Base-by-base conservation (phyloP, 371 early-diverging fungal species). In the Fennellomyces sp. region DNA sequence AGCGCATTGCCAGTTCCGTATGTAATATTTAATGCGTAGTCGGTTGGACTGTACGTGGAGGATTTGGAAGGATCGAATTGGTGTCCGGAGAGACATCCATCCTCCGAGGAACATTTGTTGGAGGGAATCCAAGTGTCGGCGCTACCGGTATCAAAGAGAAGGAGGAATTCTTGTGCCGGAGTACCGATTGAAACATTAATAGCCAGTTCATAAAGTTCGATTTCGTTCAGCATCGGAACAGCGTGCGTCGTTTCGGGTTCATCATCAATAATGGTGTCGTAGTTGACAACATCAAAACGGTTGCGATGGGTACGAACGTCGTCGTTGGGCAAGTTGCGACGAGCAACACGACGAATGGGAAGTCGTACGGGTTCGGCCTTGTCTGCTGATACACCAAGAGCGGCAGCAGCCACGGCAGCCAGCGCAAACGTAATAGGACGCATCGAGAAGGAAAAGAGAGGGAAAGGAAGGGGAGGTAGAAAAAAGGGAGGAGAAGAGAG, bases 91-190 rank as follows among this genome's bases (percentile, higher is more conserved):
- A 56, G 17, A 47, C 68, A 68, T 4, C 75, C 77, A 26, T 58
- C 39, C 12, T 47, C 10, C 26, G 23, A 12, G 13, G 50, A 26
- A 42, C 86, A 85, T 33, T 64, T 60, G 42, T 74, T 70, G 30
- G 78, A 60, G 0, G 82, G 75, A 41, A 87, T 69, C 75, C 85
- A 82, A n/a, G 82, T 81, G 57, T 87, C 79, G 8, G 84, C 73
- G 4, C 84, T 84, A n/a, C 88, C 88, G 2, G 88, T 90, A 61
- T 90, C 90, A 27, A 90, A 83, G 39, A 87, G 70, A 15, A 90
- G 75, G 50, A 79, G 68, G 64, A 88, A 88, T 10, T 69, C 59
- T 56, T 88, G 86, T 10, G 82, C 76, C 13, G 90, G 90, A 29
- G 86, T 74, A 3, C 90, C 90, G 7, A 88, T 73, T 19, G 76